phyloP scores from a whole-genome alignment of 306 rosid genomes.

The Crotalaria pallida region DNA sequence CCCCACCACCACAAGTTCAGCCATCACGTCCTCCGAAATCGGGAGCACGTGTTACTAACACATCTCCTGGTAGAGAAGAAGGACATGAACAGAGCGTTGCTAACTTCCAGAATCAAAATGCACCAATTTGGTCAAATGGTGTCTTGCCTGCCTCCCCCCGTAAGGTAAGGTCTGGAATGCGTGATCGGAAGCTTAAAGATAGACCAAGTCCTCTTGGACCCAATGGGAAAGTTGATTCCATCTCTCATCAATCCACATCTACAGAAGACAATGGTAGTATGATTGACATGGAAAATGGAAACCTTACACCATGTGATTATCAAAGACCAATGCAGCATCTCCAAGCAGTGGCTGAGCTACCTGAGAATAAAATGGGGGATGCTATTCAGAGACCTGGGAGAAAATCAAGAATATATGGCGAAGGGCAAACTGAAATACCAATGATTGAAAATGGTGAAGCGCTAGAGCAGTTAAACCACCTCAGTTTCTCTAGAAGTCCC shows the following conservation, averaged over 20 bases:
- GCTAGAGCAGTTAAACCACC: constrained; percentile 44
- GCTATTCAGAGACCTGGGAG: constrained; percentile 38
- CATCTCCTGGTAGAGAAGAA: constrained; percentile 65
- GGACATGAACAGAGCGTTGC: constrained; percentile 54
- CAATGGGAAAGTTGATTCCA: constrained; percentile 68
- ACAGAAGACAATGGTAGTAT: constrained; percentile 58
- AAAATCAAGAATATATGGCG: constrained; percentile 43
- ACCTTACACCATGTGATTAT: constrained; percentile 62
- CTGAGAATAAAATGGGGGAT: constrained; percentile 47
- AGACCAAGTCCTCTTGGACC: constrained; percentile 94
- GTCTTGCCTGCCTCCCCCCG: constrained; percentile 73
- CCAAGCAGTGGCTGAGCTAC: constrained; percentile 72
- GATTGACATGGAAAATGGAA: constrained; percentile 69
- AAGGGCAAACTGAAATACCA: constrained; percentile 36
- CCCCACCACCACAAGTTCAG: constrained; percentile 47
- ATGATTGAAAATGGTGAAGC: constrained; percentile 61
- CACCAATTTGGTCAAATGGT: constrained; percentile 74
- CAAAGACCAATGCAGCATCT: constrained; percentile 75
- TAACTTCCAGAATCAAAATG: constrained; percentile 41
- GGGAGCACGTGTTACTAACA: constrained; percentile 44
- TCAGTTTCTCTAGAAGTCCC: constrained; percentile 52
- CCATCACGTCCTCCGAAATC: constrained; percentile 41
- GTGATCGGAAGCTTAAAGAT: constrained; percentile 80
- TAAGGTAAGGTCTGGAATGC: constrained; percentile 61
- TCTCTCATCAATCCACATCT: constrained; percentile 45